Evolutionary conservation across 495 filamentous ascomycete species (phyloP).

Genomic region (Sordaria brevicollis): DNA sequence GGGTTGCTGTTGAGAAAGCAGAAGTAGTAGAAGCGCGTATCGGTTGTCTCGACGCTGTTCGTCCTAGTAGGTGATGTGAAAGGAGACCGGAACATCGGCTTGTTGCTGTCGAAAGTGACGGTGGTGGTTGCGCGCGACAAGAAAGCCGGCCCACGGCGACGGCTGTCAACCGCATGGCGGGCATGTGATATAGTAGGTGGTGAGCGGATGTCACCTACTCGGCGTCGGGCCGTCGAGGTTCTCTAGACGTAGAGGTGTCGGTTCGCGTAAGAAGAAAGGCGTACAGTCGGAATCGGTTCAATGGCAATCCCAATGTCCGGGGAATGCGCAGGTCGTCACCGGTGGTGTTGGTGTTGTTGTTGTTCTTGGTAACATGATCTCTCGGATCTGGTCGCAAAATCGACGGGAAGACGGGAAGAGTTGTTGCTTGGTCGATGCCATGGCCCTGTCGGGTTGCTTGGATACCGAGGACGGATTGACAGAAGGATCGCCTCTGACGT

Average conservation of each 20-base stretch:
- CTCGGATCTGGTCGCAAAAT: background rate
- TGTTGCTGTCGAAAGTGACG: background rate
- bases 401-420: background rate
- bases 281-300: background rate
- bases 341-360: background rate
- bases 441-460: background rate
- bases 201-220: background rate
- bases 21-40: background rate
- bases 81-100: background rate
- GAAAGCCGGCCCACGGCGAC: slow-evolving; percentile 18
- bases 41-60: background rate
- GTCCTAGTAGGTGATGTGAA: background rate
- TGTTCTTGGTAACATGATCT: background rate
- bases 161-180: slow-evolving; percentile 20
- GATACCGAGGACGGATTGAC: background rate
- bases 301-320: background rate
- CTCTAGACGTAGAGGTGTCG: background rate
- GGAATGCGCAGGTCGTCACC: background rate
- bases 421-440: background rate
- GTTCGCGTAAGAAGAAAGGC: background rate
- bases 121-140: slow-evolving; percentile 8
- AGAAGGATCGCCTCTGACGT: background rate
- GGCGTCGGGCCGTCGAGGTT: background rate
- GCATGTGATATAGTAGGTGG: background rate
- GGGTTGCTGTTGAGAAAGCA: background rate